A percentile compares a stretch with the other conserved stretches of the same genome.
Conservation (phyloP, 2,329 filamentous ascomycete species). For the Nemania sp. region DNA sequence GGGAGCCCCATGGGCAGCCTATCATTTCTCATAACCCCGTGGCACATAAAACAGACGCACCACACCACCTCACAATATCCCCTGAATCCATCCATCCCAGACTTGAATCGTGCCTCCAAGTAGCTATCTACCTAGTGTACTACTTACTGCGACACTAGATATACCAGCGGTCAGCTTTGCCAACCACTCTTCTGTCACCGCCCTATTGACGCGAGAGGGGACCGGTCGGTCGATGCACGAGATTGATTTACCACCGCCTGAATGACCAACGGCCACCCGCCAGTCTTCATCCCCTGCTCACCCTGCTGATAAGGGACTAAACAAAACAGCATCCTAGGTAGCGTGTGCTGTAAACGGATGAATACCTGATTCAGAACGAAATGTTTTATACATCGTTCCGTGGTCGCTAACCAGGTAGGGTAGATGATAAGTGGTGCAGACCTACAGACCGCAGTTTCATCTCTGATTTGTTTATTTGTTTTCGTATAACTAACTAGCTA, state of each 20-base stretch:
- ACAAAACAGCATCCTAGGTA: too few species aligned
- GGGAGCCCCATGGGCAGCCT: slow-evolving; percentile 6
- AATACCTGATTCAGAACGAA: too few species aligned
- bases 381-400: too few species aligned
- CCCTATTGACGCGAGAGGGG: slow-evolving; percentile 8
- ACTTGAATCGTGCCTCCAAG: neutral
- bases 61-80: neutral
- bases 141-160: too few species aligned
- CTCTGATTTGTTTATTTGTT: too few species aligned
- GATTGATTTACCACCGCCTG: slow-evolving; percentile 11
- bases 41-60: slow-evolving; percentile 10
- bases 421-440: too few species aligned
- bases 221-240: slow-evolving; percentile 13
- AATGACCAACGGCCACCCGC: slow-evolving; percentile 6
- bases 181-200: slow-evolving; percentile 26
- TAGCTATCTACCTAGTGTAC: too few species aligned
- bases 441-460: too few species aligned
- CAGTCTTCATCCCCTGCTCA: slow-evolving; percentile 5
- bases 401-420: too few species aligned
- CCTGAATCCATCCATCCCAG: slow-evolving; percentile 4
- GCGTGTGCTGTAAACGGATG: too few species aligned
- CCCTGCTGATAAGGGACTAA: neutral
- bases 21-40: slow-evolving; percentile 2
- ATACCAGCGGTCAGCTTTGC: slow-evolving; percentile 22
- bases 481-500: too few species aligned